Evolutionary conservation across 371 early-diverging fungal genomes (phyloP), one percentile per base, ranked within the genome.

Genomic region (Sporodiniella umbellata): DNA sequence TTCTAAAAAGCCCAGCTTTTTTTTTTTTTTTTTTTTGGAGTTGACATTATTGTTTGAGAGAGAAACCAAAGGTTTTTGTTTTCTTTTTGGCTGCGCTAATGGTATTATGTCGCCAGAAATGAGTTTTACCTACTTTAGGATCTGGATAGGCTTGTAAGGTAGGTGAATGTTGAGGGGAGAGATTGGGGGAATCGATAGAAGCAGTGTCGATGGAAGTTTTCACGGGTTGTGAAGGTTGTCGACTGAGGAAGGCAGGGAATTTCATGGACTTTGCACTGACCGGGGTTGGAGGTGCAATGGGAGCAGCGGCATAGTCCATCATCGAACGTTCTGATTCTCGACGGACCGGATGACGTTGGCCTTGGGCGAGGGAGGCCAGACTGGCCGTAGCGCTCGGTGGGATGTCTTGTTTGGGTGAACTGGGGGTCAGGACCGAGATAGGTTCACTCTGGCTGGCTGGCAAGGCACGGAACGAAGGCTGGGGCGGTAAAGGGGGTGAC

Each of bases 61-160:
- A 23, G 42, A 52, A 52, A 24, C 35, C 28, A 47, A 58, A 57
- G 15, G 46, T 8, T 11, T 22, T 35, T 26, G 24, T 45, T 19
- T 45, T 45, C 11, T 45, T 45, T 45, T 45, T 30, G 28, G 30
- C 10, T 28, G 25, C 33, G 11, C 22, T 33, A 37, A 17, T 12
- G 4, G 45, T 49, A 37, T 26, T 44, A 10, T 53, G 48, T 53
- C 59, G 28, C 59, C 59, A 48, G 33, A 58, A 58, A 12, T 53
- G 53, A 22, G 52, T 25, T 12, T 49, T 22, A 14, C 21, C 21
- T 21, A 40, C 21, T 15, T 21, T 21, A 5, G 35, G 44, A 17
- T 40, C 40, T 33, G 17, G 35, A 14, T 7, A 28, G 17, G 30
- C 4, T 18, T 40, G 50, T 25, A 10, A 42, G 31, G 24, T 52